Percentiles rank a stretch among this genome's conserved stretches.
These are phyloP conservation scores for Xylariales sp. DNA, from an alignment of 2,329 filamentous ascomycete genomes.

Conservation along the genomic window DNA sequence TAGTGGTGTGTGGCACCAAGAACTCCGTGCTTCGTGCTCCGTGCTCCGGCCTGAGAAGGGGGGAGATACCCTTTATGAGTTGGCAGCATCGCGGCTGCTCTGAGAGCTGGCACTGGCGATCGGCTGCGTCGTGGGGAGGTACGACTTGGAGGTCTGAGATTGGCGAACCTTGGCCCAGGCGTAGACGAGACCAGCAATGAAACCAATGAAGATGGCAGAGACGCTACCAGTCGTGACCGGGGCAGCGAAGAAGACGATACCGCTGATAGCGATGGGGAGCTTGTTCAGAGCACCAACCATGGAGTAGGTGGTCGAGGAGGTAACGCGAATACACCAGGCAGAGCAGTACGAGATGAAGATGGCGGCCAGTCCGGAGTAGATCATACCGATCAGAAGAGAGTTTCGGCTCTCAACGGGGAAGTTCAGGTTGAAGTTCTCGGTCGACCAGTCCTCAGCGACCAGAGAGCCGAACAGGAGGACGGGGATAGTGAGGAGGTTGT, in stretches of 20 bases:
- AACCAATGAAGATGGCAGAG: constrained; percentile 85
- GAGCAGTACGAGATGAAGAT: constrained; percentile 99
- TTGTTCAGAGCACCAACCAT: constrained; percentile 99
- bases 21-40: not conserved
- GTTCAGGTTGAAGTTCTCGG: constrained; percentile 76
- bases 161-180: constrained; percentile 82
- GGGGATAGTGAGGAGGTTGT: constrained; percentile 95
- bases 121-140: constrained; percentile 63
- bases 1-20: not conserved
- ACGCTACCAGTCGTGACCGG: constrained; percentile 90
- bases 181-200: constrained; percentile 89
- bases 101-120: constrained; percentile 86
- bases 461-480: constrained; percentile 80
- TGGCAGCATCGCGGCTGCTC: constrained; percentile 82
- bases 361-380: constrained; percentile 87
- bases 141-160: constrained; percentile 59
- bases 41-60: too few species aligned
- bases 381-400: constrained; percentile 78
- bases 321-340: constrained; percentile 97
- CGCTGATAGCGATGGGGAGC: constrained; percentile 88
- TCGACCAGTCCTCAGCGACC: constrained; percentile 87
- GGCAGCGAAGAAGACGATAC: constrained; percentile 91
- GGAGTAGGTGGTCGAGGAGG: constrained; percentile 95
- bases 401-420: constrained; percentile 82
- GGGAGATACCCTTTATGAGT: constrained; percentile 46